Conservation (phyloP, 805 yeast species). For the Limtongia smithiae region DNA sequence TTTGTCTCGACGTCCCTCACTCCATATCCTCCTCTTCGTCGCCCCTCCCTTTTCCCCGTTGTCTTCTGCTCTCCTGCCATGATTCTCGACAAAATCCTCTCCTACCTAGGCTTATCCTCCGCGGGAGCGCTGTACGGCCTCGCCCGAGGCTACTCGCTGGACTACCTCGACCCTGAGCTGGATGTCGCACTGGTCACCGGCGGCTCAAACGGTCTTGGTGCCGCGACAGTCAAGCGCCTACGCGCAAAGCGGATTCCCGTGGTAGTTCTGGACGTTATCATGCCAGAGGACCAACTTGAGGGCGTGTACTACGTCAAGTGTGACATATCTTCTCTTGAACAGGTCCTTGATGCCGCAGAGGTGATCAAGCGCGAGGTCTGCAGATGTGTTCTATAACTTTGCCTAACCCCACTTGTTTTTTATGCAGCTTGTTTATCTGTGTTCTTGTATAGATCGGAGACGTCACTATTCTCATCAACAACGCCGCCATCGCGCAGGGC, state of each 20-base stretch:
- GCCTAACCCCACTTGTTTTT: constrained; percentile 35
- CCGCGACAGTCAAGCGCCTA: constrained; percentile 52
- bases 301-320: constrained; percentile 59
- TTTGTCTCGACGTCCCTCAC: neutral
- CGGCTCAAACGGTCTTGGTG: constrained; percentile 77
- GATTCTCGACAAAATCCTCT: constrained; percentile 7
- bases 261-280: constrained; percentile 59
- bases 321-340: constrained; percentile 58
- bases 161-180: constrained; percentile 25
- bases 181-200: constrained; percentile 80
- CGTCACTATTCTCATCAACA: constrained; percentile 70
- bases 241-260: constrained; percentile 48
- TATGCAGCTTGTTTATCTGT: constrained; percentile 30
- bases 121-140: constrained; percentile 14
- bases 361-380: constrained; percentile 40
- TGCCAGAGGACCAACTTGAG: constrained; percentile 35
- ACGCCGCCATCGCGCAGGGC: constrained; percentile 73
- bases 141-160: constrained; percentile 19
- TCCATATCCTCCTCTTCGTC: neutral
- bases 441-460: constrained; percentile 43
- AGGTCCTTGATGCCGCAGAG: constrained; percentile 44
- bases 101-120: constrained; percentile 13
- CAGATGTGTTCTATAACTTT: constrained; percentile 6
- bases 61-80: neutral
- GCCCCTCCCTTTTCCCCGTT: neutral